Percentiles rank a stretch among this genome's conserved stretches.
Conservation (phyloP, 129 eudicot genomes). For the Artemisia annua region DNA sequence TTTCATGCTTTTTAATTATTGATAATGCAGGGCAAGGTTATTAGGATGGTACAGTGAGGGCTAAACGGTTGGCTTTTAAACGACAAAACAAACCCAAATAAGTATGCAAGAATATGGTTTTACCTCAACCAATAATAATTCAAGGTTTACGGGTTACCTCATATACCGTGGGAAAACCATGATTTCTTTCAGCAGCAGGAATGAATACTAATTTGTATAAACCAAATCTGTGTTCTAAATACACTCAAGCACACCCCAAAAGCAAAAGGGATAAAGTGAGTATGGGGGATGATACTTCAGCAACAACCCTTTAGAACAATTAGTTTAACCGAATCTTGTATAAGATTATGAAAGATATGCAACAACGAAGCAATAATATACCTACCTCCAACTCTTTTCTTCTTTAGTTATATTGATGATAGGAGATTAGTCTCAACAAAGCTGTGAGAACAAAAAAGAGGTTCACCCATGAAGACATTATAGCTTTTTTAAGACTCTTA, state of each 20-base stretch:
- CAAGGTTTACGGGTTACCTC: slow-evolving; percentile 34
- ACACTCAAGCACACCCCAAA: slow-evolving; percentile 40
- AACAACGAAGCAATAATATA: slow-evolving; percentile 37
- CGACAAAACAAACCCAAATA: slow-evolving; percentile 1
- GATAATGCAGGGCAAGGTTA: background rate
- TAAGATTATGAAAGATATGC: slow-evolving; percentile 34
- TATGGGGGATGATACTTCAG: background rate
- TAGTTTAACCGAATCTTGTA: slow-evolving; percentile 33
- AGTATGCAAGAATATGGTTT: slow-evolving; percentile 26
- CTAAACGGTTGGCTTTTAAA: background rate
- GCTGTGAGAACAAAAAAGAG: slow-evolving; percentile 88
- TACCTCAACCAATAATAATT: slow-evolving; percentile 17
- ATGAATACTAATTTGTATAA: slow-evolving; percentile 39
- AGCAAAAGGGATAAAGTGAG: slow-evolving; percentile 34
- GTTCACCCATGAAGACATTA: slow-evolving; percentile 51
- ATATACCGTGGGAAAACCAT: slow-evolving; percentile 37
- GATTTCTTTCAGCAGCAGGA: slow-evolving; percentile 56
- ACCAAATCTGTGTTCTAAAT: slow-evolving; percentile 42
- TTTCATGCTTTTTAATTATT: too few relatives aligned
- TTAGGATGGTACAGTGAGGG: background rate
- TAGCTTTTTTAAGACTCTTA: slow-evolving; percentile 33
- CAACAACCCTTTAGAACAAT: slow-evolving; percentile 29
- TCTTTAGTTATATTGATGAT: slow-evolving; percentile 62
- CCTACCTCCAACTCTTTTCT: slow-evolving; percentile 91
- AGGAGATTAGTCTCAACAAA: slow-evolving; percentile 76